phyloP scores from a whole-genome alignment of 2,329 filamentous ascomycete genomes.

The Fusarium agapanthi region DNA sequence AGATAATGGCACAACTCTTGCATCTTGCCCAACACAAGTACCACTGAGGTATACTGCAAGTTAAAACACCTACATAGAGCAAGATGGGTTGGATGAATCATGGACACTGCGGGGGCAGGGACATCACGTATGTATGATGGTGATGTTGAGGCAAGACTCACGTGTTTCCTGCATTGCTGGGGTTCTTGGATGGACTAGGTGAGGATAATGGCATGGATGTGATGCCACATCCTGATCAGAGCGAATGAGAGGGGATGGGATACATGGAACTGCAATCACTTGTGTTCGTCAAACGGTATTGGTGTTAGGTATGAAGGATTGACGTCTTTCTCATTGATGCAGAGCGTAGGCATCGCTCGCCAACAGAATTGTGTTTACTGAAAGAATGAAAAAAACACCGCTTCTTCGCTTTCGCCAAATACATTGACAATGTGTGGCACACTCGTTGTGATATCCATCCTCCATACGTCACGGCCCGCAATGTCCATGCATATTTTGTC shows the following conservation, averaged over 20 bases:
- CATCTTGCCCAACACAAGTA: slow-evolving; percentile 4
- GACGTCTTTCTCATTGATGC: slow-evolving; percentile 34
- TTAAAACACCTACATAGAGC: not conserved
- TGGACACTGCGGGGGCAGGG: not conserved
- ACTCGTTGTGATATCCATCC: slow-evolving; percentile 25
- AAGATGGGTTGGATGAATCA: not conserved
- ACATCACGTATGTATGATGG: not conserved
- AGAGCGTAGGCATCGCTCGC: slow-evolving; percentile 16
- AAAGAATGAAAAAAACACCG: slow-evolving; percentile 30
- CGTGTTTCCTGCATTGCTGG: not conserved
- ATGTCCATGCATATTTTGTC: slow-evolving; percentile 21
- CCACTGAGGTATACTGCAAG: not conserved
- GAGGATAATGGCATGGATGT: slow-evolving; percentile 10
- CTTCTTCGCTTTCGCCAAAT: slow-evolving; percentile 35
- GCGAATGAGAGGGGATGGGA: not conserved
- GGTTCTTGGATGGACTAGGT: not conserved
- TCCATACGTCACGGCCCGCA: not conserved
- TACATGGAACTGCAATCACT: not conserved
- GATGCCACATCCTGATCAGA: slow-evolving; percentile 5
- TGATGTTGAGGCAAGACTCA: not conserved
- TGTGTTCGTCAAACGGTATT: not conserved
- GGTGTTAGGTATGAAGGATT: slow-evolving; percentile 20
- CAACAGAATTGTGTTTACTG: slow-evolving; percentile 23
- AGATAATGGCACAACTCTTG: slow-evolving; percentile 15
- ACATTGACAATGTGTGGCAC: slow-evolving; percentile 26